Conservation (phyloP, 257 asterid genomes). For the Mentha longifolia region DNA sequence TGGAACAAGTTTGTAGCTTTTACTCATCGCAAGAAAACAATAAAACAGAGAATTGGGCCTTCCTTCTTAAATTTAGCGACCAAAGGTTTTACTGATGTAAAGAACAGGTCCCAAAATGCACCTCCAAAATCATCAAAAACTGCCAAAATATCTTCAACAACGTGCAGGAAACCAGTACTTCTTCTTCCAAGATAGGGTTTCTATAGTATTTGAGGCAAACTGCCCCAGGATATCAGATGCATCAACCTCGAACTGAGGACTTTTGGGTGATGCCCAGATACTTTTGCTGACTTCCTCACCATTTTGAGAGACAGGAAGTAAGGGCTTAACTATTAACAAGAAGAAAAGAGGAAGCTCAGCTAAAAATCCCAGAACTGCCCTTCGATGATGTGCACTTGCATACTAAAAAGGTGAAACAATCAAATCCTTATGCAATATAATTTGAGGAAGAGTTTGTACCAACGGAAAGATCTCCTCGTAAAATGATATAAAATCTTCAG, state of each 20-base stretch:
- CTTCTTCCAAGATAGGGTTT: slow-evolving; percentile 75
- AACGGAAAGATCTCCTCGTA: slow-evolving; percentile 82
- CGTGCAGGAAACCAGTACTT: slow-evolving; percentile 80
- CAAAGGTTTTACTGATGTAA: slow-evolving; percentile 65
- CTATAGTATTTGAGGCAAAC: slow-evolving; percentile 56
- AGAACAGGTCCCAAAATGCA: slow-evolving; percentile 82
- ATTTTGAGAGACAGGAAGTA: slow-evolving; percentile 49
- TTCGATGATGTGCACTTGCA: slow-evolving; percentile 71
- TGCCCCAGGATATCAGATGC: slow-evolving; percentile 56
- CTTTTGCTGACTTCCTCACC: slow-evolving; percentile 39
- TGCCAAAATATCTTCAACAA: slow-evolving; percentile 72
- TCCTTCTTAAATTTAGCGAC: slow-evolving; percentile 75
- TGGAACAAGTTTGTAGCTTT: slow-evolving; percentile 70
- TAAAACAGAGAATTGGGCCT: slow-evolving; percentile 83
- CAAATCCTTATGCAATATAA: slow-evolving; percentile 78
- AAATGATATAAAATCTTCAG: slow-evolving; percentile 84
- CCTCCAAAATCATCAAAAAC: slow-evolving; percentile 82
- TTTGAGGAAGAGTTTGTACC: slow-evolving; percentile 90
- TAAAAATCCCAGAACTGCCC: slow-evolving; percentile 83
- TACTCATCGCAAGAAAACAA: slow-evolving; percentile 96
- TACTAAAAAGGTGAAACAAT: slow-evolving; percentile 65
- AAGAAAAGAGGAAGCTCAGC: slow-evolving; percentile 89
- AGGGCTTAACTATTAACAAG: slow-evolving; percentile 69
- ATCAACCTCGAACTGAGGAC: slow-evolving; percentile 42
- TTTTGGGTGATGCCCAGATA: slow-evolving; percentile 40